Percentiles rank a stretch among this genome's conserved stretches.
These are phyloP conservation scores for Aureobasidium melanogenum DNA, from an alignment of 2,329 filamentous ascomycete genomes.

Conservation along the genomic window DNA sequence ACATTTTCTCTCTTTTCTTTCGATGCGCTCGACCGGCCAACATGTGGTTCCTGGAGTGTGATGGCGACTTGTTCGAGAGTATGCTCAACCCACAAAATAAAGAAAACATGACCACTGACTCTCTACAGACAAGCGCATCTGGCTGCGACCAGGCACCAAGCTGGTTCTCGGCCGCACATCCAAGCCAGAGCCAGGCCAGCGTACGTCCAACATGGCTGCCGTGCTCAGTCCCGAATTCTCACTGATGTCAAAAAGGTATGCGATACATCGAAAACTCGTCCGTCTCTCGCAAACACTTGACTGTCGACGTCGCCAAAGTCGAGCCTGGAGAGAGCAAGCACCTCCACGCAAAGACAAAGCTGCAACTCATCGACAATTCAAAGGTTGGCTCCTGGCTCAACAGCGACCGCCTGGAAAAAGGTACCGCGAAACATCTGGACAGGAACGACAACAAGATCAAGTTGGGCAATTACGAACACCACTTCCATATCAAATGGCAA, in stretches of 20 bases:
- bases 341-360: slow-evolving; percentile 54
- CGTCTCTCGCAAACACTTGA: slow-evolving; percentile 82
- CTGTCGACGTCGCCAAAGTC: slow-evolving; percentile 61
- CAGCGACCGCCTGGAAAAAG: background rate
- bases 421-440: slow-evolving; percentile 45
- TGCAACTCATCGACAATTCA: slow-evolving; percentile 72
- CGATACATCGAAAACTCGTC: slow-evolving; percentile 64
- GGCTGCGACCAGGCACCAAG: slow-evolving; percentile 76
- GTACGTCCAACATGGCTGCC: background rate
- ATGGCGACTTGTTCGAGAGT: slow-evolving; percentile 45
- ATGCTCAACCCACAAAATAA: slow-evolving; percentile 13
- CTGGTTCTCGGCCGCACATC: slow-evolving; percentile 78
- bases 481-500: slow-evolving; percentile 62
- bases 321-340: slow-evolving; percentile 50
- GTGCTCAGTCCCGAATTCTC: background rate
- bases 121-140: slow-evolving; percentile 61
- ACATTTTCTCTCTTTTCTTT: background rate
- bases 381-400: slow-evolving; percentile 62
- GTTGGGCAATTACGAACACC: slow-evolving; percentile 54
- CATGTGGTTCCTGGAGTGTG: slow-evolving; percentile 50
- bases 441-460: slow-evolving; percentile 55
- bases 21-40: background rate
- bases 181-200: slow-evolving; percentile 18
- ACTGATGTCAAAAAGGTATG: slow-evolving; percentile 31
- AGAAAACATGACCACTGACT: background rate